Base-by-base conservation (phyloP, 2,329 filamentous ascomycete genomes). In the Aplosporella prunicola region DNA sequence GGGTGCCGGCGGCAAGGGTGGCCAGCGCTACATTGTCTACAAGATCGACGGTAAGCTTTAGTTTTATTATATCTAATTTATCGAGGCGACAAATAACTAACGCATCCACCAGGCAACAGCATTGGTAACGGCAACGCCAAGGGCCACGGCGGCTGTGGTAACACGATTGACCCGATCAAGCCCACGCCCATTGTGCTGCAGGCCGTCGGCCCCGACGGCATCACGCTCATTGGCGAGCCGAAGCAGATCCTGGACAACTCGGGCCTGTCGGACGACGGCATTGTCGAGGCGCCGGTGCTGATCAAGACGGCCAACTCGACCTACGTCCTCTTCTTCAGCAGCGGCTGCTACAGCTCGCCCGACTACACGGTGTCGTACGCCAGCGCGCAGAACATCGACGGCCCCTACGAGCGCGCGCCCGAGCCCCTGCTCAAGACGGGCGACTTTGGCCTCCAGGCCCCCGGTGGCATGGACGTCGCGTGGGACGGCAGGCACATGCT, bases 11-110 rank as follows among this genome's bases (percentile, higher is more conserved):
- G 38, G 38, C 5, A 15, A 16, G 1, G 38, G 38, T 13, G 38
- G 38, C 16, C 38, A 40, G 38, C 23, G 38, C 5, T 82, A 78
- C 49, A 63, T 82, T 4, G 58, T 72, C 7, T 82, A 78, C 61
- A 82, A 82, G 53, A 61, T 80, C 15, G 78, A 82, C 53, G 77
- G 77, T 26, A 80, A 80, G 54, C 64, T 62, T 39, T 63, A 42
- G 8, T 29, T 7, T 10, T n/a, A n/a, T n/a, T n/a, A n/a, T n/a
- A n/a, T n/a, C n/a, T n/a, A n/a, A n/a, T n/a, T n/a, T n/a, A n/a
- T n/a, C n/a, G n/a, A n/a, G n/a, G n/a, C n/a, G n/a, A n/a, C 6
- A 14, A 25, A 31, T n/a, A 7, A 18, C 35, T 37, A 15, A 37
- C 35, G 14, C 8, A 5, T 9, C 33, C 25, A 15, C 2, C 10